Evolutionary conservation across 352 stramenopile species (phyloP).

Genomic region (Phytopythium montanum): DNA sequence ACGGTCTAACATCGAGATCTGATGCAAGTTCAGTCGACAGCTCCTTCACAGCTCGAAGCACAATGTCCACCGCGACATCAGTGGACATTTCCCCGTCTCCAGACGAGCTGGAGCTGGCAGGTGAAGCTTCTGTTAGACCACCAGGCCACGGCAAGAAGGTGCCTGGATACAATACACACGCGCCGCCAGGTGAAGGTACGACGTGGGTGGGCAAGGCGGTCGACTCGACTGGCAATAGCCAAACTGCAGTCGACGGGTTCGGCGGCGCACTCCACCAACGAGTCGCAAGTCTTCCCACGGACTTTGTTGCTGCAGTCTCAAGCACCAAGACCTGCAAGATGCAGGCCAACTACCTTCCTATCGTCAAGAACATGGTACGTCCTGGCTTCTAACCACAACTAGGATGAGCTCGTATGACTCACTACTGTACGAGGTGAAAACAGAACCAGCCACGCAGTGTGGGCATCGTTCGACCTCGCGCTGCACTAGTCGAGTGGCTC

Average conservation of each 20-base stretch:
- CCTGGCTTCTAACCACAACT: background rate
- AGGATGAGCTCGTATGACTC: slow-evolving; percentile 1
- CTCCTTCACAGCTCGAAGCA: slow-evolving; percentile 27
- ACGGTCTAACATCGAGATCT: slow-evolving; percentile 23
- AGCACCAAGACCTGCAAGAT: slow-evolving; percentile 76
- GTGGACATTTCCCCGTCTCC: slow-evolving; percentile 49
- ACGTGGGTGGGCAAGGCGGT: slow-evolving; percentile 57
- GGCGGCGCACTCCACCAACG: slow-evolving; percentile 55
- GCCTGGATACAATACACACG: slow-evolving; percentile 53
- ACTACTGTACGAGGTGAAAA: background rate
- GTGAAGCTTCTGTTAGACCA: background rate
- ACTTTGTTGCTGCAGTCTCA: slow-evolving; percentile 60
- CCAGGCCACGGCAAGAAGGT: slow-evolving; percentile 45
- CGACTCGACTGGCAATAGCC: slow-evolving; percentile 43
- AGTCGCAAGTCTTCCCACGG: slow-evolving; percentile 58
- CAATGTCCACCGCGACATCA: slow-evolving; percentile 34
- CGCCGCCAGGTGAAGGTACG: slow-evolving; percentile 46
- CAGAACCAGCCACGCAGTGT: slow-evolving; percentile 83
- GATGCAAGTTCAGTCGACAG: slow-evolving; percentile 22
- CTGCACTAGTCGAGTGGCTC: slow-evolving; percentile 88
- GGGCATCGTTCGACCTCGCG: slow-evolving; percentile 82
- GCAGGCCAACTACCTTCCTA: slow-evolving; percentile 72
- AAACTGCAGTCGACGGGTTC: slow-evolving; percentile 64
- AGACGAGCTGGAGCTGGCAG: slow-evolving; percentile 43
- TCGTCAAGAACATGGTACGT: slow-evolving; percentile 66